phyloP scores from a whole-genome alignment of 306 rosid genomes.

The Cicer cuneatum region DNA sequence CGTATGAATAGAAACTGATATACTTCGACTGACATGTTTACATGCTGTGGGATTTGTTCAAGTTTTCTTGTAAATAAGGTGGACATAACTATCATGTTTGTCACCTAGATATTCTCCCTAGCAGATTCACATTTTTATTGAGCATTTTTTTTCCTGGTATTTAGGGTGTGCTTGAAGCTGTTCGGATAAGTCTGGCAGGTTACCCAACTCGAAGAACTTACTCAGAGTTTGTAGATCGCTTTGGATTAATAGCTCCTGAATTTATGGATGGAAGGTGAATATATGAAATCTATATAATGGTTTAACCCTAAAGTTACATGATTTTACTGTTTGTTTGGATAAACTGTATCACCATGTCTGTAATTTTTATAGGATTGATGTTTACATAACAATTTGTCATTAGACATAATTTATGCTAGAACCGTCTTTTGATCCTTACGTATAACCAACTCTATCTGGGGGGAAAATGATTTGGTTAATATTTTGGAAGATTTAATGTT shows the following conservation, averaged over 20 bases:
- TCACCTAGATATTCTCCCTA: conserved; percentile 32
- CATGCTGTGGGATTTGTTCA: conserved; percentile 14
- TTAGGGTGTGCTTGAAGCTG: conserved; percentile 98
- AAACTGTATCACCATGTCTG: not conserved
- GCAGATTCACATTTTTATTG: conserved; percentile 1
- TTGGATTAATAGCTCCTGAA: conserved; percentile 84
- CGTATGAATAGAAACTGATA: conserved; percentile 16
- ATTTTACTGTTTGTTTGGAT: conserved; percentile 22
- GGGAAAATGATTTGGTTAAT: not conserved
- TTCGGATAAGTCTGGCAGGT: conserved; percentile 98
- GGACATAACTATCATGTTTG: conserved; percentile 31
- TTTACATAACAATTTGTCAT: not conserved
- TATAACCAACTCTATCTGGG: not conserved
- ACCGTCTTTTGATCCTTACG: not conserved
- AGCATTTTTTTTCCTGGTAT: conserved; percentile 33
- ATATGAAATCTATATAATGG: not conserved
- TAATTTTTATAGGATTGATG: conserved; percentile 17
- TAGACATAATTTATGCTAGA: conserved; percentile 3
- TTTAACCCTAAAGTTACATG: not conserved
- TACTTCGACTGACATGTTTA: not conserved
- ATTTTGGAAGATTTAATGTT: not conserved
- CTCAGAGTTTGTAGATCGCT: conserved; percentile 91
- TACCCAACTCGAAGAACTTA: conserved; percentile 94
- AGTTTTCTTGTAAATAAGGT: conserved; percentile 39
- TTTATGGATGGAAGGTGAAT: conserved; percentile 79